A percentile compares a stretch with the other conserved stretches of the same genome.
Evolutionary conservation across 2,329 filamentous ascomycete genomes (phyloP).

Genomic region (Didymella pomorum): DNA sequence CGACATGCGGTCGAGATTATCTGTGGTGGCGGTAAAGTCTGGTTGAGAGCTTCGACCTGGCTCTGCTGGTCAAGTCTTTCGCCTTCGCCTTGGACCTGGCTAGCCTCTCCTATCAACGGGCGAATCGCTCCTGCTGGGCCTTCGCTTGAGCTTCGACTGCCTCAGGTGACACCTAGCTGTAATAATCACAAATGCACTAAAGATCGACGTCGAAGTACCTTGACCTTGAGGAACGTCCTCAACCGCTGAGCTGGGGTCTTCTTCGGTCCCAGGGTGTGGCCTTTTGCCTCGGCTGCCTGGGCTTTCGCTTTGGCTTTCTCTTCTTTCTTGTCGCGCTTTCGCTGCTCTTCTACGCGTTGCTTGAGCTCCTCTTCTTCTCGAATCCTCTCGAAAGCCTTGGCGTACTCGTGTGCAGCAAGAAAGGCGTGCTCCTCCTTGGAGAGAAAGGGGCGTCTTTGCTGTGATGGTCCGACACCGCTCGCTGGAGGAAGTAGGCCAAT

Average conservation of each 20-base stretch:
- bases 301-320: constrained; percentile 5
- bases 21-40: too few species aligned
- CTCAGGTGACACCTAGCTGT: too few species aligned
- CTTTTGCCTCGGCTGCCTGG: neutral
- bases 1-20: constrained; percentile 2
- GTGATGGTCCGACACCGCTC: neutral
- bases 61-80: neutral
- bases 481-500: constrained; percentile 3
- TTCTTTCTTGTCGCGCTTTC: constrained; percentile 7
- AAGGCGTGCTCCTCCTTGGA: constrained; percentile 11
- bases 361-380: constrained; percentile 10
- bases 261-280: constrained; percentile 1
- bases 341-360: neutral
- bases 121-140: too few species aligned
- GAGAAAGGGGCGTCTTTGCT: neutral
- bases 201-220: constrained; percentile 7
- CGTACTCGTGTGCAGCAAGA: constrained; percentile 6
- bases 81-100: neutral
- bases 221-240: constrained; percentile 11
- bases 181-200: neutral
- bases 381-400: constrained; percentile 7
- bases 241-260: constrained; percentile 7
- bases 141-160: too few species aligned
- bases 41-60: neutral
- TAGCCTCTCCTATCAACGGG: too few species aligned